Evolutionary conservation across 2,329 filamentous ascomycete species (phyloP), one percentile per base, ranked within the genome.

Genomic region (Epichloe typhina): DNA sequence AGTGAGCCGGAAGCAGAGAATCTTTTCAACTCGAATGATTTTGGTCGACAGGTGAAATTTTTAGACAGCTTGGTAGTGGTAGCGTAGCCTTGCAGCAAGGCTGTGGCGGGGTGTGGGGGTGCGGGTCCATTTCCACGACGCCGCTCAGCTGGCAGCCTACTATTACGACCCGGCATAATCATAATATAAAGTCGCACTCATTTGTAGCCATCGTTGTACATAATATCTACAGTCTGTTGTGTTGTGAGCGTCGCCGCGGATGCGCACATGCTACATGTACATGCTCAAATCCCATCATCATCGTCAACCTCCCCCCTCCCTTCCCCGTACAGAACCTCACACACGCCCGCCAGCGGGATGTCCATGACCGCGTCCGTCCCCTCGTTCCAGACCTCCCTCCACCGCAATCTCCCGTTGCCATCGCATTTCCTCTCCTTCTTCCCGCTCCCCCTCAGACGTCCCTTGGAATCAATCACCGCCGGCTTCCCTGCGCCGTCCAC

Each of bases 341-440:
- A 97, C 2, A 97, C 91, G 0, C 91, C 93, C 9, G 89, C 90
- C 57, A 97, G 78, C 7, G 93, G 93, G 46, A 98, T 84, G 69
- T 98, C 93, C 86, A 98, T 86, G 7, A 97, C 93, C 1, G 89
- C 93, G 73, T 98, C 93, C 0, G 93, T 98, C 17, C 93, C 89
- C 59, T 87, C 83, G 61, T 82, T 89, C 93, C 93, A 98, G 17
- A 95, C 75, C 52, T 75, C 77, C 61, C 76, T 82, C 91, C 93
- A 97, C 62, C 88, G 78, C 56, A 77, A 58, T 52, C 55, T 59
- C 38, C 68, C 71, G 33, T 61, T 61, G 40, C 65, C 64, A 36
- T 65, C 59, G 49, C 64, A 56, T 57, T 69, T 61, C 59, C 64
- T 60, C 62, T 68, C 66, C 53, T 66, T 62, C 59, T 62, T 64